Evolutionary conservation across 2,329 filamentous ascomycete species (phyloP), one percentile per base, ranked within the genome.

Genomic region (Colletotrichum lindemuthianum): DNA sequence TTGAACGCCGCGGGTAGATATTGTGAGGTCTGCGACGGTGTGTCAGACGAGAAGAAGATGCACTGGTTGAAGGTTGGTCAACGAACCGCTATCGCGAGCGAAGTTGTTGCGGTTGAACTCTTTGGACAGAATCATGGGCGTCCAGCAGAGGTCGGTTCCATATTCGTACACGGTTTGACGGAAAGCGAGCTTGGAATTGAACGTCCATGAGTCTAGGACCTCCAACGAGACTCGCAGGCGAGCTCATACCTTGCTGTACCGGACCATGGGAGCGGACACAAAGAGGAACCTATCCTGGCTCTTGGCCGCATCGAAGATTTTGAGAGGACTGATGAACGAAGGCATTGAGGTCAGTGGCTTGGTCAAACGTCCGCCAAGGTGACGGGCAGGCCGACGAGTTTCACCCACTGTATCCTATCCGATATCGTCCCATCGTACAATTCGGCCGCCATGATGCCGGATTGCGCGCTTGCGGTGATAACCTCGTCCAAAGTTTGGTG

Each of bases 91-190:
- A 67, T 89, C 85, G 60, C 88, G 80, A 53, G 88, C 88, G 68
- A 85, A 77, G 16, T 76, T 73, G 70, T 80, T 89, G 32, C 88
- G 81, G 76, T 90, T 90, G 73, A 90, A 90, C 72, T 90, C 88
- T 71, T 90, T 90, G 55, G 88, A 87, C 3, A 90, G 78, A 59
- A 90, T 86, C 90, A 92, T 92, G 47, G 90, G 90, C 2, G 89
- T 91, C 85, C 89, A 92, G 68, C 85, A 88, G 7, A 92, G 73
- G 73, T 92, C 89, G 13, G 86, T 85, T 51, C 85, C 86, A 73
- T 90, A 91, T 51, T 85, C 79, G 66, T 87, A 82, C 3, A 89
- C 86, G 0, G 89, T 88, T 69, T 90, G 85, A 51, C 90, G 85
- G 72, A 92, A 92, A 49, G 90, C 89, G 45, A 92, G 83, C 84